Evolutionary conservation across 1,139 yeast genomes (phyloP).

Genomic region (Candida anutae): DNA sequence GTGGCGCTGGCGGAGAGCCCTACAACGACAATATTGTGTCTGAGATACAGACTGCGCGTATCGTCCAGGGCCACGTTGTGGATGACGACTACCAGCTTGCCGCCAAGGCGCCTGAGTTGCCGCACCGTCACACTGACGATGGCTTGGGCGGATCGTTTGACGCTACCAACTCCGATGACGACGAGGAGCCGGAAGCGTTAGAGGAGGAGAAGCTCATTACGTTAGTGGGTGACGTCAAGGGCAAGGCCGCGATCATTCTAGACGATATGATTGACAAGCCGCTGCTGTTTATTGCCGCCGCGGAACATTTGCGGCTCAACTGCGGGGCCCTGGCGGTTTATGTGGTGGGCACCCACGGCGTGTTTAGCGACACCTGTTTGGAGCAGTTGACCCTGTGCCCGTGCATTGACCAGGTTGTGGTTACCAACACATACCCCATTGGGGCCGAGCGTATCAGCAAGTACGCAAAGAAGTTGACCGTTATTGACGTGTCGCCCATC

Average conservation of each 20-base stretch:
- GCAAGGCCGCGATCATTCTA: constrained; percentile 83
- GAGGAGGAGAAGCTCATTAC: constrained; percentile 81
- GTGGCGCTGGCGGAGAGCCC: constrained; percentile 51
- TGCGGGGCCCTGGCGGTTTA: constrained; percentile 93
- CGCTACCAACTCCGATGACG: constrained; percentile 71
- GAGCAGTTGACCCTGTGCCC: constrained; percentile 70
- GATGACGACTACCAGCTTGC: constrained; percentile 60
- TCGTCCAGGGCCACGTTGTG: constrained; percentile 95
- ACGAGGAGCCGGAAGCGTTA: constrained; percentile 65
- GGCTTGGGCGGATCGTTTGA: constrained; percentile 84
- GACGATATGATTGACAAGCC: constrained; percentile 98
- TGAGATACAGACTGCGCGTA: constrained; percentile 92
- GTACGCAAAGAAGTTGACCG: constrained; percentile 57
- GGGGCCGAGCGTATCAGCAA: constrained; percentile 49
- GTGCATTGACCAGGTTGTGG: constrained; percentile 83
- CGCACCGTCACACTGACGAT: constrained; percentile 28
- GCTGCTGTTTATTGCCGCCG: constrained; percentile 89
- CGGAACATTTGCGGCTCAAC: constrained; percentile 88
- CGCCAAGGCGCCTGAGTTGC: constrained; percentile 3
- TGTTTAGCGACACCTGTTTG: constrained; percentile 80
- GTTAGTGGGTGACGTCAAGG: constrained; percentile 90
- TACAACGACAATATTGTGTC: constrained; percentile 61
- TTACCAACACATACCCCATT: constrained; percentile 93
- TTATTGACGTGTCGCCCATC: constrained; percentile 89
- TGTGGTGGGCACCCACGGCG: constrained; percentile 92